Evolutionary conservation across 1,284 basidiomycete species (phyloP).

Genomic region (Leccinum pachyderme): DNA sequence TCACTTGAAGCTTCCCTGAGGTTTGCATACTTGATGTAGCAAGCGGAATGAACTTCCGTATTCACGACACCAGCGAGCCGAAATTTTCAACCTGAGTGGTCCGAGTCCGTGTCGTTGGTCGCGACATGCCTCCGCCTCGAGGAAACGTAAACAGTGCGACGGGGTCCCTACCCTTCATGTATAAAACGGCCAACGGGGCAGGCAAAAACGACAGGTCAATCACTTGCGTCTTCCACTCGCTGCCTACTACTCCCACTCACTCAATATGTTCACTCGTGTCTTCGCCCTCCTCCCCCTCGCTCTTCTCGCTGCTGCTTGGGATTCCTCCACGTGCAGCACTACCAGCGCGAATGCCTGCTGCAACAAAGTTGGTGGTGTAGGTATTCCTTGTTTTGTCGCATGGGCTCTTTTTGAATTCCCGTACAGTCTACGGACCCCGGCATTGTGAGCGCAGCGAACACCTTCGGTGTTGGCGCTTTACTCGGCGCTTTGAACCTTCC

Average conservation of each 20-base stretch:
- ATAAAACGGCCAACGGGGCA: neutral
- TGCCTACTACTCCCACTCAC: neutral
- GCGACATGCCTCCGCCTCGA: neutral
- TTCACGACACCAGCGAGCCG: neutral
- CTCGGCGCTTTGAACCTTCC: neutral
- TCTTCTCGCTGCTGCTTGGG: neutral
- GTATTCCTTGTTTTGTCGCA: too few relatives aligned
- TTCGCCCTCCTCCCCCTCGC: neutral
- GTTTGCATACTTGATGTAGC: neutral
- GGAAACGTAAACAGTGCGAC: neutral
- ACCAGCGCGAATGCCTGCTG: too few relatives aligned
- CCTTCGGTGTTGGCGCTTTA: neutral
- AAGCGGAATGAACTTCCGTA: neutral
- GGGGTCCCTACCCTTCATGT: neutral
- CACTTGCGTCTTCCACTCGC: neutral
- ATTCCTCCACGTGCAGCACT: too few relatives aligned
- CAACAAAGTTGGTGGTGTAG: neutral
- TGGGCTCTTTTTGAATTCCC: too few relatives aligned
- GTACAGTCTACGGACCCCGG: too few relatives aligned
- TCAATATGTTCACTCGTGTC: neutral
- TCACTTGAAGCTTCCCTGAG: too few relatives aligned
- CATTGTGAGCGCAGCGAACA: neutral
- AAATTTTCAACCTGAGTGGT: neutral
- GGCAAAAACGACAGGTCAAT: neutral
- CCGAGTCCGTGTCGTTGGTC: neutral